Conservation (phyloP, 768 basidiomycete species). For the Cantharellus cinnabarinus region DNA sequence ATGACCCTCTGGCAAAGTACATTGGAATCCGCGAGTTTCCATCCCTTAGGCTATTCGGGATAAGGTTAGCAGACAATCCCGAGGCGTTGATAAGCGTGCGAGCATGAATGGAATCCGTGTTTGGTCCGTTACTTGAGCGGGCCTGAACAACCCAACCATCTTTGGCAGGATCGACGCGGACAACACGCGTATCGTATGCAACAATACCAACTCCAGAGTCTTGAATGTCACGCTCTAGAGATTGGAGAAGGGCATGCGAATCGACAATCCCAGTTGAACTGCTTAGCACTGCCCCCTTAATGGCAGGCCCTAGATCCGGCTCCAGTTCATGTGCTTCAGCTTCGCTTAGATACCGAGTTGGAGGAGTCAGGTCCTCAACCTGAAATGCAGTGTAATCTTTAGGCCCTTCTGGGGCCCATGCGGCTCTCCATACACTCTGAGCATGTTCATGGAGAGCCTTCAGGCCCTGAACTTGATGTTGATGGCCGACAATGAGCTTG, state of each 20-base stretch:
- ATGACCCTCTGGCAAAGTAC: constrained; percentile 70
- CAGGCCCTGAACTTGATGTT: constrained; percentile 49
- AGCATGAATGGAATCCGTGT: constrained; percentile 45
- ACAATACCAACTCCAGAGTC: constrained; percentile 50
- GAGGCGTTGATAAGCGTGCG: constrained; percentile 66
- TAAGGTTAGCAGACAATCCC: constrained; percentile 49
- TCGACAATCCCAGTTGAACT: constrained; percentile 82
- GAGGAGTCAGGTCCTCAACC: constrained; percentile 24
- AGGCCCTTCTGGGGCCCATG: constrained; percentile 29
- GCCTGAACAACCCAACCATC: constrained; percentile 81
- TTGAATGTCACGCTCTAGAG: constrained; percentile 60
- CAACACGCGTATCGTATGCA: constrained; percentile 60
- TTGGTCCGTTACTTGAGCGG: constrained; percentile 13
- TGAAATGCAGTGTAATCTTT: constrained; percentile 16
- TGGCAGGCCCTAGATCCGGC: constrained; percentile 56
- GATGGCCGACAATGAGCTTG: constrained; percentile 74
- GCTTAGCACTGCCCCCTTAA: constrained; percentile 56
- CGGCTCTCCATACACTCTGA: constrained; percentile 27
- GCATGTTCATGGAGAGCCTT: constrained; percentile 30
- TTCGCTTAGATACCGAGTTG: constrained; percentile 46
- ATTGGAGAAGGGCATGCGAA: constrained; percentile 66
- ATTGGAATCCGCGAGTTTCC: constrained; percentile 34
- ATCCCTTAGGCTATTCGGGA: constrained; percentile 40
- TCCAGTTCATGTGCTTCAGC: constrained; percentile 53
- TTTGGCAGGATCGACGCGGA: constrained; percentile 55